Evolutionary conservation across 306 rosid genomes (phyloP), one percentile per base, ranked within the genome.

Genomic region (Canavalia ensiformis): DNA sequence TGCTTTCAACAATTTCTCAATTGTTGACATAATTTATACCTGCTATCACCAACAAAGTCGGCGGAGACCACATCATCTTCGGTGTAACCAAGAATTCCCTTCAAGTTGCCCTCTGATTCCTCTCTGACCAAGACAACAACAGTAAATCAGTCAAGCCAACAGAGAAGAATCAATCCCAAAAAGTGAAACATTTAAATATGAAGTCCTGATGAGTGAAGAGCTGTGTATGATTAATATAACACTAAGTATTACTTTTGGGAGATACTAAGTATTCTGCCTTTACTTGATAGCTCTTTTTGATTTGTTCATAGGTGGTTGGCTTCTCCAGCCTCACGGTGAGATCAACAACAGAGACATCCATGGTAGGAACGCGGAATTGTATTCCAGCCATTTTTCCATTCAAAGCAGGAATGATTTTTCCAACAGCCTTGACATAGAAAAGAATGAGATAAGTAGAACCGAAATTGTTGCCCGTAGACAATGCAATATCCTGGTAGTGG

Each of bases 351-450:
- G 92, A 90, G 72, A 90, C 97, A 88, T 90, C 91, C 13, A 92
- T 90, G 0, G 88, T 88, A 8, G 94, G 97, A 56, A 92, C 92
- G 68, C 90, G 92, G 90, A 92, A 90, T 37, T 91, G 67, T 94
- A 92, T 90, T 72, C 97, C 94, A 0, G 94, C 90, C 85, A 92
- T 83, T 74, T 90, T 92, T 13, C 94, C 97, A 8, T 90, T 88
- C 86, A 92, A 74, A 0, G 85, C 76, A 1, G 94, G 94, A 39
- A 90, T 87, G 44, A 90, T 89, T 74, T 90, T 90, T 1, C 95
- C 95, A 1, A 91, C 91, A 79, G 92, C 92, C 97, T 92, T 33
- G 51, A 71, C 31, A 41, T 56, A 46, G 39, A 33, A 62, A 31
- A 6, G 0, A 13, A 4, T 52, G 7, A 2, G 6, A 5, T 37